Evolutionary conservation across 1,139 yeast genomes (phyloP).

Genomic region (Taphrina populina): DNA sequence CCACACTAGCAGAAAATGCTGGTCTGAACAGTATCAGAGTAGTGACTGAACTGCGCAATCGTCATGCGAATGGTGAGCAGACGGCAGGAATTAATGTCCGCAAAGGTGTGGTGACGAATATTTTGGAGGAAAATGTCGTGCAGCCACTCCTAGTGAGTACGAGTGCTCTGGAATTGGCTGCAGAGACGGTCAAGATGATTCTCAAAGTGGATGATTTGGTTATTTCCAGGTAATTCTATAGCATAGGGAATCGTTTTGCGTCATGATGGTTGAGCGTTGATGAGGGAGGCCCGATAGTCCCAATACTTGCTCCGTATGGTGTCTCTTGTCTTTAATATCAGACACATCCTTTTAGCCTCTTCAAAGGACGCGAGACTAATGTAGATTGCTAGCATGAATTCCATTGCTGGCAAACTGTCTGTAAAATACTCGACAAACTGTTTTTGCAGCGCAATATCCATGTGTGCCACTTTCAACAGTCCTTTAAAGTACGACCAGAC

Average conservation of each 20-base stretch:
- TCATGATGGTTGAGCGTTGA: not conserved
- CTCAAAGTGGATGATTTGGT: constrained; percentile 96
- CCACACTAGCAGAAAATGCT: constrained; percentile 96
- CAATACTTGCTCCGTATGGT: constrained; percentile 71
- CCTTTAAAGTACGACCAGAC: constrained; percentile 78
- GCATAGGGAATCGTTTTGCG: not conserved
- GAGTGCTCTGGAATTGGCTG: constrained; percentile 88
- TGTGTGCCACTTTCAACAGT: constrained; percentile 35
- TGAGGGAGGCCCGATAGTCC: constrained; percentile 43
- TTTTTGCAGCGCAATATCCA: constrained; percentile 34
- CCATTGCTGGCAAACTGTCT: constrained; percentile 65
- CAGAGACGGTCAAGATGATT: constrained; percentile 93
- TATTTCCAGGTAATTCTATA: constrained; percentile 56
- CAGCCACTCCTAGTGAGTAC: constrained; percentile 95
- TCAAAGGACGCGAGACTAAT: constrained; percentile 43
- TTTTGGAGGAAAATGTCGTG: constrained; percentile 87
- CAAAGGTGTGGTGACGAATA: constrained; percentile 88
- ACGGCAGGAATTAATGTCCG: constrained; percentile 96
- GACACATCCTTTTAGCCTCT: constrained; percentile 52
- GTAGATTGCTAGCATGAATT: constrained; percentile 58
- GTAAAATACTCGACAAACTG: constrained; percentile 44
- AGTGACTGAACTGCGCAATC: constrained; percentile 88
- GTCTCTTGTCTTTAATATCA: constrained; percentile 56
- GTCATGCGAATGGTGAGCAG: constrained; percentile 85
- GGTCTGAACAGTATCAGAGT: constrained; percentile 93